phyloP scores from a whole-genome alignment of 345 rosid genomes.

The Carallia pectinifolia region DNA sequence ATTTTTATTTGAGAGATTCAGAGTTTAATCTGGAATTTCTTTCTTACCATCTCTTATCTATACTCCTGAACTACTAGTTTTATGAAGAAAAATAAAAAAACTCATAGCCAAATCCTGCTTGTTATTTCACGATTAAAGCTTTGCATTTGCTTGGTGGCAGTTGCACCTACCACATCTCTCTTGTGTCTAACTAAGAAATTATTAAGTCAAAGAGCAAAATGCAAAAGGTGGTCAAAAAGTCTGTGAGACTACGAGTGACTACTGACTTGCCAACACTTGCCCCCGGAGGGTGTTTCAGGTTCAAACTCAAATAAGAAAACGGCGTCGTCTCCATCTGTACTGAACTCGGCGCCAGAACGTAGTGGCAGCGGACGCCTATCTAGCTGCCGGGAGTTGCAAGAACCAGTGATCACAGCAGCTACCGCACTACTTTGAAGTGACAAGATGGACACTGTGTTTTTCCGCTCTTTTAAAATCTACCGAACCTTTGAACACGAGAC shows the following conservation, averaged over 20 bases:
- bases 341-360: background rate
- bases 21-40: no score
- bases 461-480: conserved; percentile 1
- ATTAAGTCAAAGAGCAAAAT: background rate
- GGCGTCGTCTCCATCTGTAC: background rate
- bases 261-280: background rate
- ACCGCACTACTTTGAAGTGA: conserved; percentile 13
- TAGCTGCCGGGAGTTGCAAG: no score
- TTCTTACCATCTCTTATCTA: no score
- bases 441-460: conserved; percentile 21
- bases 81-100: no score
- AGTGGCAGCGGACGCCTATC: conserved; percentile 5
- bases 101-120: no score
- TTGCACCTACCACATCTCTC: background rate
- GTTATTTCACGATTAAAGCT: no score
- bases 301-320: background rate
- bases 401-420: no score
- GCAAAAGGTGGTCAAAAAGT: background rate
- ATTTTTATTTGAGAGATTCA: no score
- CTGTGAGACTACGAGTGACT: background rate
- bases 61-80: no score
- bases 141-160: no score
- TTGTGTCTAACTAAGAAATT: background rate
- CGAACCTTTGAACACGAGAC: background rate
- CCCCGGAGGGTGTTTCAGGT: background rate